Base-by-base conservation (phyloP, 805 yeast species). In the Tetrapisispora nanseiensis region DNA sequence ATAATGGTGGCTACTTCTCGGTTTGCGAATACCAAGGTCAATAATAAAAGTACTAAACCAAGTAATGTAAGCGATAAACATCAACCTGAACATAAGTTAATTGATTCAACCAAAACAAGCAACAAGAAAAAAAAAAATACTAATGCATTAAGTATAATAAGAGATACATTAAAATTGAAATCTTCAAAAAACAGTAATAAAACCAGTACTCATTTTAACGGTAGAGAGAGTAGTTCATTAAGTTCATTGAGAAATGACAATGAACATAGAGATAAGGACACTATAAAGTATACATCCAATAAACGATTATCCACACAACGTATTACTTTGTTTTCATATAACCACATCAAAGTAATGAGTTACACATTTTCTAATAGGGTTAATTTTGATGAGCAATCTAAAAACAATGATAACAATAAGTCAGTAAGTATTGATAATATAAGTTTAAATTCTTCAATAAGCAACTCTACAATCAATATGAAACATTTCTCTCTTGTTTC, bases 221-320 rank as follows among this genome's bases (percentile, higher is more conserved):
- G 27, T 24, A 24, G 27, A 24, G 27, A 24, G n/a, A n/a, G n/a
- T n/a, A n/a, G n/a, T n/a, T n/a, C n/a, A n/a, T n/a, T n/a, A n/a
- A n/a, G n/a, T n/a, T n/a, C n/a, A n/a, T n/a, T n/a, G n/a, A n/a
- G n/a, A n/a, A n/a, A 18, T 3, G 12, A 32, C 19, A 32, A 32
- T 19, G 6, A 6, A 7, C 3, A 10, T 11, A 18, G 18, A 18
- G 13, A 4, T 32, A 18, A 11, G 10, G 19, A 29, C 4, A 15
- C 32, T 4, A 19, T 18, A 18, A 32, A 19, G 3, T 12, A 19
- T 4, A 7, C 34, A 10, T 18, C 3, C 16, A 35, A 16, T 12
- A 47, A 54, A 35, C 41, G 64, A 28, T 36, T 48, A 10, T 59
- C 64, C 8, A 59, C 64, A 1, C 63, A 61, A 40, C 42, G 61